Conservation (phyloP, 495 filamentous ascomycete genomes). For the Aspergillus asperescens region DNA sequence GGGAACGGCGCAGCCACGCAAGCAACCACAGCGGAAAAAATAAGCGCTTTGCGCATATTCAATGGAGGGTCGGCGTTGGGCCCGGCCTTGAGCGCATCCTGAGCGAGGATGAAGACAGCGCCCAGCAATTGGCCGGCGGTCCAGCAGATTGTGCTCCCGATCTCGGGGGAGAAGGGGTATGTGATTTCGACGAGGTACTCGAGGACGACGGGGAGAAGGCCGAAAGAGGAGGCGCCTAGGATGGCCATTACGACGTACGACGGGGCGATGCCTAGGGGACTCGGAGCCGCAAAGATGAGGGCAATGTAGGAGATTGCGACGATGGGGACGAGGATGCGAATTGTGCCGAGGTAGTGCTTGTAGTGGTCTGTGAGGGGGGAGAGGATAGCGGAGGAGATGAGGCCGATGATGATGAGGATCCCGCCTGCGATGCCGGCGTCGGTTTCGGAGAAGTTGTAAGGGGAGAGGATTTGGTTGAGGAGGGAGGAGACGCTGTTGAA, state of each 20-base stretch:
- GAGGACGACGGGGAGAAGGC: constrained; percentile 73
- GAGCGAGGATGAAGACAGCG: constrained; percentile 74
- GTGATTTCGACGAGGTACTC: constrained; percentile 85
- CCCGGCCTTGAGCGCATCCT: constrained; percentile 69
- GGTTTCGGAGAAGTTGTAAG: constrained; percentile 73
- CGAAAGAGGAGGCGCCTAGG: constrained; percentile 76
- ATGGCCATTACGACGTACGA: constrained; percentile 59
- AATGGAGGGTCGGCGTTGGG: constrained; percentile 48
- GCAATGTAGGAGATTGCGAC: constrained; percentile 66
- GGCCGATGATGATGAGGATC: constrained; percentile 81
- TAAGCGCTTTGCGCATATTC: constrained; percentile 68
- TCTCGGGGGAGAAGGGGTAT: constrained; percentile 81
- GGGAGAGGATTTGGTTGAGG: constrained; percentile 81
- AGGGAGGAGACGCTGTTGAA: constrained; percentile 91
- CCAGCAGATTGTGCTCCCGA: constrained; percentile 80
- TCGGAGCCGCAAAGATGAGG: constrained; percentile 75
- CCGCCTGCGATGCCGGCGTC: constrained; percentile 87
- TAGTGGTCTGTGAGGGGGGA: constrained; percentile 80
- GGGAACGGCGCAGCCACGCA: constrained; percentile 61
- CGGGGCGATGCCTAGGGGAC: constrained; percentile 60
- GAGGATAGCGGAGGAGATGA: constrained; percentile 67
- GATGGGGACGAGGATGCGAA: constrained; percentile 71
- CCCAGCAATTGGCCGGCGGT: constrained; percentile 65
- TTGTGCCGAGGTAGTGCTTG: constrained; percentile 69
- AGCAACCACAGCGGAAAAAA: constrained; percentile 71